A percentile compares a stretch with the other conserved stretches of the same genome.
phyloP scores from a whole-genome alignment of 2,329 filamentous ascomycete species.

The Fusarium nematophilum region DNA sequence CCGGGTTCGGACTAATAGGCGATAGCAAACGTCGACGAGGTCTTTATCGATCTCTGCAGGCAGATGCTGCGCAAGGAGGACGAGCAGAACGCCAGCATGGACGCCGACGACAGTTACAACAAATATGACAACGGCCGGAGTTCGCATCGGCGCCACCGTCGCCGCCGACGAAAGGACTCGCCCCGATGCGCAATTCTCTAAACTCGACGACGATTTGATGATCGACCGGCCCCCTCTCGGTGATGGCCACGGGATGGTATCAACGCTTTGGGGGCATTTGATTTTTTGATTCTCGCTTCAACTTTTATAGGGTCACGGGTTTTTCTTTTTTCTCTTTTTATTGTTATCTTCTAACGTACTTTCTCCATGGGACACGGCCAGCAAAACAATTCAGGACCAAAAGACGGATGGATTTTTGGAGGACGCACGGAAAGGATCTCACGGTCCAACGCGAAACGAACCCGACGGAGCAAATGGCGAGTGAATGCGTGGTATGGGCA shows the following conservation, averaged over 20 bases:
- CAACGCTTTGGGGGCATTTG: constrained; percentile 10
- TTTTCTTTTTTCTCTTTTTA: background rate
- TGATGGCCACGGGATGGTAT: constrained; percentile 35
- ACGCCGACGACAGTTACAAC: constrained; percentile 56
- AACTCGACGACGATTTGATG: constrained; percentile 23
- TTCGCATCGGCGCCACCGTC: constrained; percentile 45
- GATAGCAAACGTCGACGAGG: constrained; percentile 85
- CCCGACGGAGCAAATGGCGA: constrained; percentile 17
- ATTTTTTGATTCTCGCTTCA: constrained; percentile 22
- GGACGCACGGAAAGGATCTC: constrained; percentile 28
- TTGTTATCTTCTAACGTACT: constrained; percentile 12
- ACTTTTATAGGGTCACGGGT: constrained; percentile 5
- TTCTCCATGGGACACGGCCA: constrained; percentile 23
- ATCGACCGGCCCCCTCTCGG: background rate
- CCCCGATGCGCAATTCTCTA: constrained; percentile 59
- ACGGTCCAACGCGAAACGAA: constrained; percentile 34
- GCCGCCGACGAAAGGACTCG: constrained; percentile 49
- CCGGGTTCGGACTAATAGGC: constrained; percentile 42
- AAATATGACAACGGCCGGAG: constrained; percentile 51
- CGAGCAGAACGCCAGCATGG: constrained; percentile 48
- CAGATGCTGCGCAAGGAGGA: constrained; percentile 84
- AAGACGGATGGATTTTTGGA: constrained; percentile 25
- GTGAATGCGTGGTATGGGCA: constrained; percentile 6
- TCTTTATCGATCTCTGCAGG: constrained; percentile 85
- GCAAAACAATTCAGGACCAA: constrained; percentile 16